These are phyloP conservation scores for Tarenaya hassleriana DNA, from an alignment of 345 rosid species.

Conservation along the genomic window DNA sequence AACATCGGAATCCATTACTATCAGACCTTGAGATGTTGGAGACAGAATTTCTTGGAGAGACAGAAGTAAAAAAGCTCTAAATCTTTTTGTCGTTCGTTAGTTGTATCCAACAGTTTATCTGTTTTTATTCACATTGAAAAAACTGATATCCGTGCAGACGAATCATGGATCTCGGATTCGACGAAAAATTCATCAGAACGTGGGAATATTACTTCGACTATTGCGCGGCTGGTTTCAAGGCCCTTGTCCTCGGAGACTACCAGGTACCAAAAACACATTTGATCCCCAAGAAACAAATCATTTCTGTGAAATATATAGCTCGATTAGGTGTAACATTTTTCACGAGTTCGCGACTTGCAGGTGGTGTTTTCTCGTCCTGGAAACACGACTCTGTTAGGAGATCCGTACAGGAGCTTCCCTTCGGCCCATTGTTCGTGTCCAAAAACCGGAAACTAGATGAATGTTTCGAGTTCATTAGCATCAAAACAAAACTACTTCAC, in stretches of 20 bases:
- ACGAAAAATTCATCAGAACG: conserved; percentile 69
- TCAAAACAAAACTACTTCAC: too few species aligned
- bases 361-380: too few species aligned
- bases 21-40: conserved; percentile 72
- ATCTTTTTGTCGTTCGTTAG: neutral
- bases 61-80: conserved; percentile 38
- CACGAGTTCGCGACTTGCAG: too few species aligned
- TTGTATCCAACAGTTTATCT: neutral
- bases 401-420: too few species aligned
- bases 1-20: conserved; percentile 82
- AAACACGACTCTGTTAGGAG: too few species aligned
- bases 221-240: conserved; percentile 78
- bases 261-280: too few species aligned
- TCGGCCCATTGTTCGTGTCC: too few species aligned
- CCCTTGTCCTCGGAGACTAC: conserved; percentile 63
- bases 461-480: too few species aligned
- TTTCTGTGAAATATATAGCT: neutral
- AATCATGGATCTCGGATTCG: conserved; percentile 62
- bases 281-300: neutral
- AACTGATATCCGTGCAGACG: conserved; percentile 32
- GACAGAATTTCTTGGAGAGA: conserved; percentile 67
- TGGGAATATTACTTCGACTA: conserved; percentile 96
- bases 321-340: too few species aligned
- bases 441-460: too few species aligned
- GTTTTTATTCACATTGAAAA: neutral